phyloP scores from a whole-genome alignment of 768 basidiomycete species.

The Termitomyces sp. region DNA sequence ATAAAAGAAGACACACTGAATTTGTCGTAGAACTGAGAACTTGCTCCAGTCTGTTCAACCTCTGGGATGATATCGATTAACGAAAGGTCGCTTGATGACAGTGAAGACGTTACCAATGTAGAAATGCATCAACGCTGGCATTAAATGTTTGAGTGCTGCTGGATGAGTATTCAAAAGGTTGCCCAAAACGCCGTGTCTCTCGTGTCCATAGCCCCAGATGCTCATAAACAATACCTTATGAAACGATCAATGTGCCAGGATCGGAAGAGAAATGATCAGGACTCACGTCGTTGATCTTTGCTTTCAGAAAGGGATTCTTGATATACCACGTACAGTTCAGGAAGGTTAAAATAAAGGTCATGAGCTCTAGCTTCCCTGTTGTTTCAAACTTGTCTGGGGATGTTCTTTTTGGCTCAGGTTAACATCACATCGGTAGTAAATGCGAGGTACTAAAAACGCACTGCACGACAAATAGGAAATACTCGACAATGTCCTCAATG shows the following conservation, averaged over 20 bases:
- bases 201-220: constrained; percentile 59
- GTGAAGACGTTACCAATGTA: constrained; percentile 70
- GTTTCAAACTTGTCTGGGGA: constrained; percentile 79
- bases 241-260: background rate
- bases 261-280: background rate
- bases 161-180: constrained; percentile 80
- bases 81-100: background rate
- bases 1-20: constrained; percentile 58
- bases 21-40: constrained; percentile 98
- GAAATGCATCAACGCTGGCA: constrained; percentile 88
- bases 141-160: constrained; percentile 80
- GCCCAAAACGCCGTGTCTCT: constrained; percentile 70
- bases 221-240: constrained; percentile 69
- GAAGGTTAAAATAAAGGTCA: constrained; percentile 88
- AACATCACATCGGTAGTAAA: background rate
- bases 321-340: constrained; percentile 94
- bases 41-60: constrained; percentile 96
- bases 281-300: constrained; percentile 88
- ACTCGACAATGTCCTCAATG: constrained; percentile 90
- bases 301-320: constrained; percentile 97
- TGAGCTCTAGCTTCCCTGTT: constrained; percentile 78
- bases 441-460: constrained; percentile 26
- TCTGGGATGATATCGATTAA: constrained; percentile 39
- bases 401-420: constrained; percentile 28
- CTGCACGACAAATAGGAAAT: constrained; percentile 79